A percentile compares a stretch with the other conserved stretches of the same genome.
phyloP scores from a whole-genome alignment of 139 green algal species.

The Coelastrella sp. region DNA sequence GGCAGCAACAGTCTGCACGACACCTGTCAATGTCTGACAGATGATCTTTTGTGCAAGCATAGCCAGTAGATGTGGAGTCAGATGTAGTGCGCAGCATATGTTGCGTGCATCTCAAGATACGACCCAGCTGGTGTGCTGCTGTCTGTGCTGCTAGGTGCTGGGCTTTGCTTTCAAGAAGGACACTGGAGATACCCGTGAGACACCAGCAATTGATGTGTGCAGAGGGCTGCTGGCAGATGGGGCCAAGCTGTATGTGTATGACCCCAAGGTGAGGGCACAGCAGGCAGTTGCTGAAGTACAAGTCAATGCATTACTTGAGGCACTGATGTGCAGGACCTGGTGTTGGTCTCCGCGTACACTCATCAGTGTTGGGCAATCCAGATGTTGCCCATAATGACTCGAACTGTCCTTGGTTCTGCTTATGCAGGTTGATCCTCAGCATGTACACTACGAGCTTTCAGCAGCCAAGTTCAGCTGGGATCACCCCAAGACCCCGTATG shows the following conservation, averaged over 20 bases:
- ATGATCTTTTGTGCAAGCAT: neutral
- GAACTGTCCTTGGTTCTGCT: neutral
- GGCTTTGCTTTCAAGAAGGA: constrained; percentile 99
- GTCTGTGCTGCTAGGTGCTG: constrained; percentile 66
- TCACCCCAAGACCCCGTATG: constrained; percentile 75
- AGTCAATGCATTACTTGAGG: neutral
- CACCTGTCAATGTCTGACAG: too few relatives aligned
- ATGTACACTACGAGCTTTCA: constrained; percentile 90
- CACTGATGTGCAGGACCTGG: neutral
- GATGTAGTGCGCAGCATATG: neutral
- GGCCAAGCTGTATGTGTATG: constrained; percentile 89
- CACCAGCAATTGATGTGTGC: constrained; percentile 98
- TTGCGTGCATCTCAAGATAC: neutral
- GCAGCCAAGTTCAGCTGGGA: constrained; percentile 95
- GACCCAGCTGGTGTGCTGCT: neutral
- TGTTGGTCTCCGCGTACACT: neutral
- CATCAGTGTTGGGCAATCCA: too few relatives aligned
- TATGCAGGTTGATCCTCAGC: constrained; percentile 66
- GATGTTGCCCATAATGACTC: too few relatives aligned
- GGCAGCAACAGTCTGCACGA: too few relatives aligned
- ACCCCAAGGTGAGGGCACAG: constrained; percentile 85
- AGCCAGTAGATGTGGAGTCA: neutral
- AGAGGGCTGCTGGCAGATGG: constrained; percentile 84
- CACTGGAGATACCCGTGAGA: constrained; percentile 96
- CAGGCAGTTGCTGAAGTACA: neutral